A percentile compares a stretch with the other conserved stretches of the same genome.
Evolutionary conservation across 2,329 filamentous ascomycete genomes (phyloP).

Genomic region (Aaosphaeria arxii): DNA sequence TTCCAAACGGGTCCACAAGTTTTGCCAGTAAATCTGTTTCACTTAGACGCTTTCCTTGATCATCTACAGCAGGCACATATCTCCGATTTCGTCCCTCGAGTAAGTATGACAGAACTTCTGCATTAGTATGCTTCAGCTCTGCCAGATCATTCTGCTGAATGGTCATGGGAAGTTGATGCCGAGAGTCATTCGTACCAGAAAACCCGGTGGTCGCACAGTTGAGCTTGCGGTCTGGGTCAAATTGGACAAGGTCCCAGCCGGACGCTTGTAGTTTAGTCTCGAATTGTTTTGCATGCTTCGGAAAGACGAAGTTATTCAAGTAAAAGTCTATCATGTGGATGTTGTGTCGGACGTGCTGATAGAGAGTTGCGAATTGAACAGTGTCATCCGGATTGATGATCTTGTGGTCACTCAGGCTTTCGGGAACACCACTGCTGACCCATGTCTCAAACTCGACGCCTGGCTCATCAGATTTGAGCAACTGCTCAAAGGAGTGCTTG

Average conservation of each 20-base stretch:
- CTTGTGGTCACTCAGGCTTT: constrained; percentile 51
- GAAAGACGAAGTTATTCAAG: constrained; percentile 64
- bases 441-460: constrained; percentile 56
- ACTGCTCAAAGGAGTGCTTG: constrained; percentile 47
- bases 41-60: constrained; percentile 36
- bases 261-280: constrained; percentile 61
- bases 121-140: constrained; percentile 58
- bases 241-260: constrained; percentile 64
- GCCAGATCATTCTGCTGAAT: constrained; percentile 61
- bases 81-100: constrained; percentile 50
- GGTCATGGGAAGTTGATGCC: constrained; percentile 57
- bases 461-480: constrained; percentile 57
- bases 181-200: constrained; percentile 68
- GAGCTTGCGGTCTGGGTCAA: constrained; percentile 10
- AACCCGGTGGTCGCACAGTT: constrained; percentile 61
- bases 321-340: constrained; percentile 63
- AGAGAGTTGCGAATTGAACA: constrained; percentile 46
- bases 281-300: constrained; percentile 63
- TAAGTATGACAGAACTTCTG: constrained; percentile 60
- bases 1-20: constrained; percentile 24
- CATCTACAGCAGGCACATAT: constrained; percentile 41
- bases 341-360: constrained; percentile 29
- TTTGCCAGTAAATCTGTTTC: constrained; percentile 46
- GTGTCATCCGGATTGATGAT: constrained; percentile 59
- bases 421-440: constrained; percentile 48